phyloP scores from a whole-genome alignment of 2,329 filamentous ascomycete species.

The Aspergillus japonicus region DNA sequence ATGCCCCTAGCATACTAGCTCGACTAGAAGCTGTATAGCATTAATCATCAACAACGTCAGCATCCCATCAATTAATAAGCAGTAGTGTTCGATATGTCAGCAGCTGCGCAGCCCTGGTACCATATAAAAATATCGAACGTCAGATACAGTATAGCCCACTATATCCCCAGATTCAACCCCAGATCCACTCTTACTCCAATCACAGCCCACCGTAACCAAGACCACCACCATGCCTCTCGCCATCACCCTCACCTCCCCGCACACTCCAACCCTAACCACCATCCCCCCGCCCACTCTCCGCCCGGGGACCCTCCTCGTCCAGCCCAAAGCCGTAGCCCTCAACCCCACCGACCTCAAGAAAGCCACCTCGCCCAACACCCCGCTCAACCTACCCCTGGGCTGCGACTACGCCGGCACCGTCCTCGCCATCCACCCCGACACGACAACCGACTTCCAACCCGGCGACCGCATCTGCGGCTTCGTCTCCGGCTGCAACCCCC shows the following conservation, averaged over 20 bases:
- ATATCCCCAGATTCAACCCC: too few relatives aligned
- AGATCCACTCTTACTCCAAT: background rate
- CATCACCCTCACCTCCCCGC: background rate
- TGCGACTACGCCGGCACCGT: conserved; percentile 7
- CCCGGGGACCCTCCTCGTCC: background rate
- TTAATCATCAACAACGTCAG: background rate
- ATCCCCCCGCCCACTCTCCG: background rate
- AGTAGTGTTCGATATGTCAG: too few relatives aligned
- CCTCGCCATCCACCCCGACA: conserved; percentile 43
- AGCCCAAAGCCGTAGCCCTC: conserved; percentile 3
- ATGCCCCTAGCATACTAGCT: background rate
- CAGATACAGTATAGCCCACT: too few relatives aligned
- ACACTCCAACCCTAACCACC: background rate
- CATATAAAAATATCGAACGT: too few relatives aligned
- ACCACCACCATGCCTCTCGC: background rate
- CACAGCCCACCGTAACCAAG: background rate
- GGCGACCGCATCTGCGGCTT: conserved; percentile 56
- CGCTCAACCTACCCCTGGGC: background rate
- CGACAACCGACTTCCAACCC: conserved; percentile 47
- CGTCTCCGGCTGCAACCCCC: conserved; percentile 45
- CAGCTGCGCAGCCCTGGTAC: too few relatives aligned
- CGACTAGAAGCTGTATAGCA: background rate
- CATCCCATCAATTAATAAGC: background rate
- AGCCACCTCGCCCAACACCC: background rate
- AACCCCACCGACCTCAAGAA: conserved; percentile 9